Percentiles rank a stretch among this genome's conserved stretches.
Evolutionary conservation across 352 stramenopile species (phyloP).

Genomic region (Pythium dissotocum): DNA sequence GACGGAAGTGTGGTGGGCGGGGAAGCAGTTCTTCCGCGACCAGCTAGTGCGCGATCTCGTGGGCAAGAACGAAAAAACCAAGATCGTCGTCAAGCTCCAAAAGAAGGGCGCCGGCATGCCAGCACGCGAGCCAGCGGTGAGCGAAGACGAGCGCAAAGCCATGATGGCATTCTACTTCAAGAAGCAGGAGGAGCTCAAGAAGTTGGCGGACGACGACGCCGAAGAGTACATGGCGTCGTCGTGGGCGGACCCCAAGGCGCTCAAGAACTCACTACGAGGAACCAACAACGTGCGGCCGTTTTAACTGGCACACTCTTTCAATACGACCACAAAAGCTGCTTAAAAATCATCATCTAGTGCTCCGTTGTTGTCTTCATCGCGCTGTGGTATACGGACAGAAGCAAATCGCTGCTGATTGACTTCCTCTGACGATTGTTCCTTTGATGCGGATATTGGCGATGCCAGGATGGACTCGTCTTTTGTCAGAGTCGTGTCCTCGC

Average conservation of each 20-base stretch:
- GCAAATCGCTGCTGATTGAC: neutral
- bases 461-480: neutral
- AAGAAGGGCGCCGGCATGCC: constrained; percentile 88
- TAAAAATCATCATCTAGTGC: constrained; percentile 29
- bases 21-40: constrained; percentile 94
- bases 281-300: constrained; percentile 86
- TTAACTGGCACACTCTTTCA: constrained; percentile 25
- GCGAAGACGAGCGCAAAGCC: constrained; percentile 94
- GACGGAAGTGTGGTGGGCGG: constrained; percentile 94
- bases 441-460: neutral
- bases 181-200: constrained; percentile 89
- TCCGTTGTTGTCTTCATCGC: neutral
- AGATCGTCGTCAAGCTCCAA: constrained; percentile 91
- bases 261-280: constrained; percentile 92
- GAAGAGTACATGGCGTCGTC: constrained; percentile 94
- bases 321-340: neutral
- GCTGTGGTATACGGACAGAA: constrained; percentile 5
- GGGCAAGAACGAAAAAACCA: constrained; percentile 97
- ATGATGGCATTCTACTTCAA: constrained; percentile 97
- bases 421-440: neutral
- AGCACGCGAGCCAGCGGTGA: constrained; percentile 77
- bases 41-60: constrained; percentile 89
- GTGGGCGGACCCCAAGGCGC: constrained; percentile 93
- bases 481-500: neutral
- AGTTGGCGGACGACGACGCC: constrained; percentile 85